Evolutionary conservation across 441 rosid genomes (phyloP), one percentile per base, ranked within the genome.

Genomic region (Codiaeum variegatum): DNA sequence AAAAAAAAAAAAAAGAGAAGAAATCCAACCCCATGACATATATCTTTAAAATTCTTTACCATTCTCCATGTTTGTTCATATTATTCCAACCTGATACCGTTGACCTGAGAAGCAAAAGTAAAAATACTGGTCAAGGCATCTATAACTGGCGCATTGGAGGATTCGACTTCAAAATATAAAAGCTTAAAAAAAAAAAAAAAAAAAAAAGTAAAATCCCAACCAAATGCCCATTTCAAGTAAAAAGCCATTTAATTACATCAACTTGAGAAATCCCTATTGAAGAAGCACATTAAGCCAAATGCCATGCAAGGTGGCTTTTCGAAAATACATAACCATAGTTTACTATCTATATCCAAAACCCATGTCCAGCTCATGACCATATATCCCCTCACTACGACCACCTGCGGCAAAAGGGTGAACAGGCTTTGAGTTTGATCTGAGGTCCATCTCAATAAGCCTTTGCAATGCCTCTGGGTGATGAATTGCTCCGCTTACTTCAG

Each of bases 391-490:
- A 75, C 82, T 84, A 64, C 73, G 88, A 72, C 86, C 86, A 29
- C 83, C 80, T 0, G 86, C 29, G 32, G 91, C 76, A 13, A 78
- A 77, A 5, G 89, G 84, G 28, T 77, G 88, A 49, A 80, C 28
- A 77, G 87, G 95, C 87, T 85, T 90, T 9, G 92, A 73, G 26
- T 86, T 90, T 67, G 92, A 83, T 73, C 92, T 84, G 24, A 85
- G 86, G 44, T 93, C 92, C 91, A 88, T 91, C 83, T 90, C 96
- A 26, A 91, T 62, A 34, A 93, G 87, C 83, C 91, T 82, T 73
- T 90, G 97, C n/a, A 91, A 85, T 49, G 89, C 87, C 75, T 85
- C 95, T 1, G 96, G 88, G 74, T 84, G 94, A 73, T 76, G 83
- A 76, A 69, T 80, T 77, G 87, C 86, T 36, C 80, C 71, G 42